Conservation (phyloP, 306 rosid genomes). For the Nissolia schottii region DNA sequence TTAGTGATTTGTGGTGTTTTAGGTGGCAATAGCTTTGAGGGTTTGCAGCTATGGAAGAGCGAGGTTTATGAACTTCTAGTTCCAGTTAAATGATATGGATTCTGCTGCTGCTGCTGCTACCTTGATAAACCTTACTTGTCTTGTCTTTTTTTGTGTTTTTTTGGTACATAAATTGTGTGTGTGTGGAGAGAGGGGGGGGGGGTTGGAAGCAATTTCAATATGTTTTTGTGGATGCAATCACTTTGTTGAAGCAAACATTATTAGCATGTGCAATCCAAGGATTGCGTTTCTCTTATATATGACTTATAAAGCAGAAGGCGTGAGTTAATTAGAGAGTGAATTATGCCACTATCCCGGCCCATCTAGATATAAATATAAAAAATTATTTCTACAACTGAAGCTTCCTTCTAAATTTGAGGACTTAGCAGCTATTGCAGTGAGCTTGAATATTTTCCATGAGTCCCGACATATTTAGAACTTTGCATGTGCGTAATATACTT, state of each 20-base stretch:
- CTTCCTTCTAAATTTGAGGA: not conserved
- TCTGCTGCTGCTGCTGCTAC: not conserved
- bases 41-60: conserved; percentile 1
- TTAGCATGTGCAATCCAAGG: not conserved
- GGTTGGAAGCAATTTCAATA: no score
- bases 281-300: conserved; percentile 10
- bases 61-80: not conserved
- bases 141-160: not conserved
- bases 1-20: conserved; percentile 10
- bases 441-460: not conserved
- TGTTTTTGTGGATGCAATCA: not conserved
- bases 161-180: conserved; percentile 10
- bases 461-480: not conserved
- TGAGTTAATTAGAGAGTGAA: not conserved
- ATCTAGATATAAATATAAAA: conserved; percentile 8
- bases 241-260: not conserved
- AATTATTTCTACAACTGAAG: not conserved
- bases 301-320: not conserved
- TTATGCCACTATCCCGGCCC: not conserved
- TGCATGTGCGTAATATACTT: not conserved
- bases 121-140: not conserved
- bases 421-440: not conserved
- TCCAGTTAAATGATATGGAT: not conserved
- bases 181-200: not conserved
- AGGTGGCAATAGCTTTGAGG: not conserved